Evolutionary conservation across 2,329 filamentous ascomycete species (phyloP).

Genomic region (Tolypocladium inflatum): DNA sequence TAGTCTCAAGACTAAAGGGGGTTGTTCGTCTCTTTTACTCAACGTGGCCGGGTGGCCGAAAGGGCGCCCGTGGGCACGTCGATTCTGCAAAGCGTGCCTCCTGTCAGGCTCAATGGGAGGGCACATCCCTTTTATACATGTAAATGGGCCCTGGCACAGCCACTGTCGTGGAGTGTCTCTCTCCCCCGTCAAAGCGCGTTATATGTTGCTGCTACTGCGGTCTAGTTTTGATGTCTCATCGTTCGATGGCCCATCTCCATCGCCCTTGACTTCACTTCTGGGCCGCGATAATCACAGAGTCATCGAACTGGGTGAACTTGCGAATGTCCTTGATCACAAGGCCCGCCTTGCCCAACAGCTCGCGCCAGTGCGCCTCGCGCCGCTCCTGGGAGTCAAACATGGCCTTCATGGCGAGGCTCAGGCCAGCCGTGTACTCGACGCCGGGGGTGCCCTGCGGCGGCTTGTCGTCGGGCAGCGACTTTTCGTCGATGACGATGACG

Average conservation of each 20-base stretch:
- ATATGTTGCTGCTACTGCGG: not conserved
- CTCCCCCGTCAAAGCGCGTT: too few species aligned
- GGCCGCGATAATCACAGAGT: constrained; percentile 11
- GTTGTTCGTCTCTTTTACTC: too few species aligned
- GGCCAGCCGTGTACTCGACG: constrained; percentile 9
- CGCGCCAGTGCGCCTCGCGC: constrained; percentile 12
- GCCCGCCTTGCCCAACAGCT: constrained; percentile 9
- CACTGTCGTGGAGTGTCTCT: too few species aligned
- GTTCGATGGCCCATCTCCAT: not conserved
- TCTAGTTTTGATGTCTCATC: not conserved
- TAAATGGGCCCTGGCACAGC: too few species aligned
- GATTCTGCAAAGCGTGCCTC: too few species aligned
- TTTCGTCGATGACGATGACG: constrained; percentile 15
- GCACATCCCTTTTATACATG: too few species aligned
- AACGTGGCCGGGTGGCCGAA: too few species aligned
- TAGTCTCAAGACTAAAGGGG: too few species aligned
- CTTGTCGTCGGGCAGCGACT: constrained; percentile 10
- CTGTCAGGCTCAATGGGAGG: too few species aligned
- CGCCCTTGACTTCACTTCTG: not conserved
- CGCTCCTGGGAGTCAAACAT: constrained; percentile 16
- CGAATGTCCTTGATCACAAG: constrained; percentile 11
- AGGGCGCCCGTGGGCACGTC: too few species aligned
- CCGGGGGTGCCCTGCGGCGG: constrained; percentile 7
- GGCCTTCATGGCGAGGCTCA: constrained; percentile 14
- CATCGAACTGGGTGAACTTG: constrained; percentile 12